These are phyloP conservation scores for Microbotryum saponariae DNA, from an alignment of 1,284 basidiomycete genomes.

Conservation along the genomic window DNA sequence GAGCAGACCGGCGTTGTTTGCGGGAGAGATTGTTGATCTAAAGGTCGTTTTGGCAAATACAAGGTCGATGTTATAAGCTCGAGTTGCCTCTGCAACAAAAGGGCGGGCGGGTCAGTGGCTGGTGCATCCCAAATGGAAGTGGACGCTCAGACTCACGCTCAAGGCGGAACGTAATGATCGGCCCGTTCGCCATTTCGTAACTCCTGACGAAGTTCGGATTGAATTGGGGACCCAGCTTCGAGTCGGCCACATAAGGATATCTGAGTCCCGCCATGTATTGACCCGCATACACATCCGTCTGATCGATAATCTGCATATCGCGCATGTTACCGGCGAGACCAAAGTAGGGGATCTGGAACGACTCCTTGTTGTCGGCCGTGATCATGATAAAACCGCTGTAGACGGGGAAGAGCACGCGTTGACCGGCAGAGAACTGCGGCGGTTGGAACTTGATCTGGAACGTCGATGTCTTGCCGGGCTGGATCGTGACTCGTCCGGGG, in stretches of 20 bases:
- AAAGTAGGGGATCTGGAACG: conserved; percentile 25
- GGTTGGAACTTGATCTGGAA: conserved; percentile 13
- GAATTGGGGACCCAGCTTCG: too few relatives aligned
- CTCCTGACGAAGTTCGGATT: too few relatives aligned
- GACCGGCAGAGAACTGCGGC: neutral
- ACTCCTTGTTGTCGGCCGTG: neutral
- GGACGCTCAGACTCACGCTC: neutral
- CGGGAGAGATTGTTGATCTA: conserved; percentile 7
- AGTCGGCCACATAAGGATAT: conserved; percentile 16
- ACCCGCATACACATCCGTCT: conserved; percentile 3
- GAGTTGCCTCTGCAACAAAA: conserved; percentile 1
- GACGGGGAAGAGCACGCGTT: conserved; percentile 23
- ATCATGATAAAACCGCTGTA: conserved; percentile 29
- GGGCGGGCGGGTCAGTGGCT: too few relatives aligned
- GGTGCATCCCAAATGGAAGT: too few relatives aligned
- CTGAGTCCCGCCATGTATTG: too few relatives aligned
- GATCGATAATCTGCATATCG: conserved; percentile 31
- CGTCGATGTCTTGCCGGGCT: neutral
- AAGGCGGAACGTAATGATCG: conserved; percentile 15
- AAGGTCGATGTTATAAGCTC: conserved; percentile 9
- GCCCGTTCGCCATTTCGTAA: neutral
- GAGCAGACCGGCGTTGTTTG: too few relatives aligned
- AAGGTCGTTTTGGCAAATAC: conserved; percentile 8
- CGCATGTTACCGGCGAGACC: conserved; percentile 20
- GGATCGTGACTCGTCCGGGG: conserved; percentile 2